Evolutionary conservation across 495 filamentous ascomycete genomes (phyloP).

Genomic region (Copromyces sp.): DNA sequence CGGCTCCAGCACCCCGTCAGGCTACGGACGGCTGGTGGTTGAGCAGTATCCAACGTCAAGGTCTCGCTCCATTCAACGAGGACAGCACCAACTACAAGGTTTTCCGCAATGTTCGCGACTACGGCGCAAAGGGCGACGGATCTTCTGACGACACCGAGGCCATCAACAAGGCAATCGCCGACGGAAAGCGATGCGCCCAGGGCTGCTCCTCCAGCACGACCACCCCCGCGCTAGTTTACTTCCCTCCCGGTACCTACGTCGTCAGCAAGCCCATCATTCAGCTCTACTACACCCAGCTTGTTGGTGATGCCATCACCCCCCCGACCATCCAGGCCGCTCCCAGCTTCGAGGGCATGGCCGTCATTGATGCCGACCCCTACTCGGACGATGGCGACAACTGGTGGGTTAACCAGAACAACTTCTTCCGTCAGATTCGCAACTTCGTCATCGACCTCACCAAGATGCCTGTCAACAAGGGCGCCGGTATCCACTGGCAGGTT

Average conservation of each 20-base stretch:
- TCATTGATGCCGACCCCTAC: conserved; percentile 89
- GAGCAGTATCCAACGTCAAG: conserved; percentile 58
- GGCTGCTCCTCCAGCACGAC: conserved; percentile 76
- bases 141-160: conserved; percentile 75
- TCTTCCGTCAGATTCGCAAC: conserved; percentile 94
- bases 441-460: conserved; percentile 77
- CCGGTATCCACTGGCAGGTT: conserved; percentile 97
- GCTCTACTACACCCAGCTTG: conserved; percentile 72
- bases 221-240: conserved; percentile 67
- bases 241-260: conserved; percentile 68
- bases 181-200: conserved; percentile 64
- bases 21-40: conserved; percentile 57
- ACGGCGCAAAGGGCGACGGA: conserved; percentile 52
- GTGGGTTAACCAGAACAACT: conserved; percentile 96
- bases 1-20: conserved; percentile 20
- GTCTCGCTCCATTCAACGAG: conserved; percentile 52
- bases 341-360: conserved; percentile 69
- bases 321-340: conserved; percentile 71
- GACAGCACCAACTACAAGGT: conserved; percentile 49
- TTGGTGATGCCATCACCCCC: conserved; percentile 57
- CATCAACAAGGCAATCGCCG: conserved; percentile 77
- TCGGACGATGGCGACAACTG: conserved; percentile 42
- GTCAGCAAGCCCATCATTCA: conserved; percentile 59
- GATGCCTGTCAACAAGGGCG: conserved; percentile 51
- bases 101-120: conserved; percentile 83